Evolutionary conservation across 2,329 filamentous ascomycete genomes (phyloP), one percentile per base, ranked within the genome.

Genomic region (Leptosphaerulina australis): DNA sequence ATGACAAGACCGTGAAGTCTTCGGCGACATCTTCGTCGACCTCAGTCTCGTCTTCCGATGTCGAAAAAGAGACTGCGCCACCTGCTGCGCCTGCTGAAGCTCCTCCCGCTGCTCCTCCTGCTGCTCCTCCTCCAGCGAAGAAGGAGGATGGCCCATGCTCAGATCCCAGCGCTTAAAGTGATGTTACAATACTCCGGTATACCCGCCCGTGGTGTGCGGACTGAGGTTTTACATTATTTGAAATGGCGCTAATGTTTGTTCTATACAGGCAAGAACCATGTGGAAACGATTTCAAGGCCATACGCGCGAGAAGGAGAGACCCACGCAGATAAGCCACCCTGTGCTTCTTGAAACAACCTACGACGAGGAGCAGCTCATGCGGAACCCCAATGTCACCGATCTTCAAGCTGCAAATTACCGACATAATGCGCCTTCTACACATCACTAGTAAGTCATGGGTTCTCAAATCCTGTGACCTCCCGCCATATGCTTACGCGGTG

Each of bases 201-300:
- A 35, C 33, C 40, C 26, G 29, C 30, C 41, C 33, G 45, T 46
- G 50, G 44, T 51, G 33, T 45, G 44, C 34, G 33, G 35, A 30
- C 25, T 29, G 34, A n/a, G 17, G 24, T 44, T 47, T 43, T 59
- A 40, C 48, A 45, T 26, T 22, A 44, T 37, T 35, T 31, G 28
- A 33, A 39, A 43, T 44, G 30, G 34, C 45, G 58, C 68, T 70
- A 68, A 71, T 45, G 3, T 37, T 39, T 46, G 58, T 60, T 66
- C 63, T 52, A 59, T 62, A 45, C 56, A 70, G 66, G 54, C 47
- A 51, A 53, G 39, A 26, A 40, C 26, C 30, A 72, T 84, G 81
- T 83, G 80, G 80, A 80, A 81, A 66, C 79, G 79, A 62, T 67
- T 81, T 62, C 72, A 78, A 67, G 73, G 76, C 64, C 63, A 69